Evolutionary conservation across 306 rosid genomes (phyloP).

Genomic region (Lathyrus sativus): DNA sequence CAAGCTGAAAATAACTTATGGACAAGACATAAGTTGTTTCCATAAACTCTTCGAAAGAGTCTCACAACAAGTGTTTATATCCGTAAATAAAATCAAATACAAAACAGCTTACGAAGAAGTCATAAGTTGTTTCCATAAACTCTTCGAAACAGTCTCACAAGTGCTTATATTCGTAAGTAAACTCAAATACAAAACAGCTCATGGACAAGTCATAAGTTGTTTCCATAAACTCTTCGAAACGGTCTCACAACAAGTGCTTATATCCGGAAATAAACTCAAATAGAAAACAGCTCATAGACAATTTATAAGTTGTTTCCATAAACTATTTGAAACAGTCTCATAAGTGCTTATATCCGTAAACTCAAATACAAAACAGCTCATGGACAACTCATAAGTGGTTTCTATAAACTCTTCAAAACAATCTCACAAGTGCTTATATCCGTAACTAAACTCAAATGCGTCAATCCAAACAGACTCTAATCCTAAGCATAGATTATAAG

Average conservation of each 20-base stretch:
- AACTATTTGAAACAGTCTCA: not conserved
- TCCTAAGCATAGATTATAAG: conserved; percentile 6
- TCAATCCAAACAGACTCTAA: not conserved
- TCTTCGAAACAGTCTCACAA: too few relatives aligned
- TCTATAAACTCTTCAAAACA: not conserved
- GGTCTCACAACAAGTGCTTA: too few relatives aligned
- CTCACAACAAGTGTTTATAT: too few relatives aligned
- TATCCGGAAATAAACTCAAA: too few relatives aligned
- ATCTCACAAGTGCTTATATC: not conserved
- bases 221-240: not conserved
- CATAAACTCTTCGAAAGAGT: too few relatives aligned
- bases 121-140: too few relatives aligned
- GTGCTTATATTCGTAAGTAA: too few relatives aligned
- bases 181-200: too few relatives aligned
- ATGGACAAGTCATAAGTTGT: not conserved
- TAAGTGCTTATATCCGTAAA: not conserved
- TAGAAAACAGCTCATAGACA: too few relatives aligned
- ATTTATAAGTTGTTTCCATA: not conserved
- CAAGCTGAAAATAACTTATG: not conserved
- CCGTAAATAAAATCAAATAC: too few relatives aligned
- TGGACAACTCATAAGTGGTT: not conserved
- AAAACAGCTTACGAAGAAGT: too few relatives aligned
- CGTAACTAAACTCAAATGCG: not conserved
- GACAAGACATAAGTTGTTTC: not conserved
- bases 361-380: not conserved